Percentiles rank a stretch among this genome's conserved stretches.
Conservation (phyloP, 495 filamentous ascomycete species). For the Lichina pygmaea region DNA sequence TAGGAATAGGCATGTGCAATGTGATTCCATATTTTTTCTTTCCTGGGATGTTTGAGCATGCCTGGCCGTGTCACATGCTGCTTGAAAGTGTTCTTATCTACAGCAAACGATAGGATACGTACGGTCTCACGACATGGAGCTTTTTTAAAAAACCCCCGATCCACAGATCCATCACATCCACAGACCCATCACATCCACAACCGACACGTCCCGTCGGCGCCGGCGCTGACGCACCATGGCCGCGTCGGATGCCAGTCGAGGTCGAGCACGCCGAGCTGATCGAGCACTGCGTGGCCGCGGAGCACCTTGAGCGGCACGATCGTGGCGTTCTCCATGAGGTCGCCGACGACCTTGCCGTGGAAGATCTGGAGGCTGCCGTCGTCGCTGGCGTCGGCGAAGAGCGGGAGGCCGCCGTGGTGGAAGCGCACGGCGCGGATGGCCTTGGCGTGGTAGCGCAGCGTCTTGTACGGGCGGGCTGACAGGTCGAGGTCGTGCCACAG, state of each 20-base stretch:
- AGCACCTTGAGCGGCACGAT: constrained; percentile 92
- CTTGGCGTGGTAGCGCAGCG: constrained; percentile 72
- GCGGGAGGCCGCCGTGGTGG: constrained; percentile 57
- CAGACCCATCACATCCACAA: constrained; percentile 29
- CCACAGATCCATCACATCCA: too few relatives aligned
- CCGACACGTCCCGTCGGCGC: constrained; percentile 74
- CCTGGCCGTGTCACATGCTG: too few relatives aligned
- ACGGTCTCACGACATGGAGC: too few relatives aligned
- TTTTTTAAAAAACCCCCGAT: too few relatives aligned
- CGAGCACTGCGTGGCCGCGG: constrained; percentile 56
- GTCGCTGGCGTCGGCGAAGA: constrained; percentile 83
- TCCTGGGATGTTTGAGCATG: too few relatives aligned
- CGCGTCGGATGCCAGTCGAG: constrained; percentile 83
- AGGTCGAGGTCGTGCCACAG: constrained; percentile 96
- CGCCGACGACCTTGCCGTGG: constrained; percentile 80
- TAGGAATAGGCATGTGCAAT: too few relatives aligned
- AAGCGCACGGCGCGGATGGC: constrained; percentile 72
- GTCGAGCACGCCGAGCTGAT: constrained; percentile 70
- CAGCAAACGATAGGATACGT: too few relatives aligned
- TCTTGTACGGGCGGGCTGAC: constrained; percentile 75
- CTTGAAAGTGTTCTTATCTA: too few relatives aligned
- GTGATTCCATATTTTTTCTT: too few relatives aligned
- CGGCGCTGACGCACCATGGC: constrained; percentile 80
- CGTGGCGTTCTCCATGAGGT: constrained; percentile 82
- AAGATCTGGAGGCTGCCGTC: constrained; percentile 88